phyloP scores from a whole-genome alignment of 208 protist species.

The Trypanosoma rangeli region DNA sequence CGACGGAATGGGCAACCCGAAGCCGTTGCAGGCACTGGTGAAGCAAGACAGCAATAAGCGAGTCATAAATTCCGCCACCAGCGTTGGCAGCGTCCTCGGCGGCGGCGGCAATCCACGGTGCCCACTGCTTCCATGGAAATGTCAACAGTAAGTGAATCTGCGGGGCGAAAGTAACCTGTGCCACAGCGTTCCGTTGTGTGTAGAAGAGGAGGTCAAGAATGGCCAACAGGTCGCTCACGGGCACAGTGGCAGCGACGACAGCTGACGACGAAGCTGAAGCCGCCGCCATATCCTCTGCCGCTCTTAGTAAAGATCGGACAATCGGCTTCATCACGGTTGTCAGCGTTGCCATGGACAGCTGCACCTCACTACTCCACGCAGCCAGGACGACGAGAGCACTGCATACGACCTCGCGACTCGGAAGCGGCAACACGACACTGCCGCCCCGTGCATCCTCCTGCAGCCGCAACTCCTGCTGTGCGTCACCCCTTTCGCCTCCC shows the following conservation, averaged over 20 bases:
- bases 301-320: slow-evolving; percentile 35
- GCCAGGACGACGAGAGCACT: slow-evolving; percentile 72
- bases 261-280: slow-evolving; percentile 6
- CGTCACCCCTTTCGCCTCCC: slow-evolving; percentile 12
- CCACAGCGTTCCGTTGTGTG: slow-evolving; percentile 51
- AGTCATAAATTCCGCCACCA: slow-evolving; percentile 11
- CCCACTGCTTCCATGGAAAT: slow-evolving; percentile 62
- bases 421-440: not conserved
- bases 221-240: slow-evolving; percentile 55
- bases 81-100: slow-evolving; percentile 25
- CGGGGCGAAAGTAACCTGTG: slow-evolving; percentile 49
- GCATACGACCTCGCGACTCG: slow-evolving; percentile 52
- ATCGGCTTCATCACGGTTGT: slow-evolving; percentile 60
- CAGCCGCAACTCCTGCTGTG: slow-evolving; percentile 3
- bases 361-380: slow-evolving; percentile 65
- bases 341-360: slow-evolving; percentile 63
- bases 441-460: slow-evolving; percentile 16
- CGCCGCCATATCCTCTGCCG: slow-evolving; percentile 2
- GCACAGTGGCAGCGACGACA: slow-evolving; percentile 25
- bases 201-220: slow-evolving; percentile 64
- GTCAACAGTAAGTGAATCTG: slow-evolving; percentile 50
- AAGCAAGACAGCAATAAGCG: slow-evolving; percentile 33
- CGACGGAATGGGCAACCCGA: slow-evolving; percentile 39
- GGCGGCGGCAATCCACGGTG: slow-evolving; percentile 25
- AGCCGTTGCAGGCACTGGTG: slow-evolving; percentile 44